Conservation (phyloP, 495 filamentous ascomycete species). For the Daldinia loculata region DNA sequence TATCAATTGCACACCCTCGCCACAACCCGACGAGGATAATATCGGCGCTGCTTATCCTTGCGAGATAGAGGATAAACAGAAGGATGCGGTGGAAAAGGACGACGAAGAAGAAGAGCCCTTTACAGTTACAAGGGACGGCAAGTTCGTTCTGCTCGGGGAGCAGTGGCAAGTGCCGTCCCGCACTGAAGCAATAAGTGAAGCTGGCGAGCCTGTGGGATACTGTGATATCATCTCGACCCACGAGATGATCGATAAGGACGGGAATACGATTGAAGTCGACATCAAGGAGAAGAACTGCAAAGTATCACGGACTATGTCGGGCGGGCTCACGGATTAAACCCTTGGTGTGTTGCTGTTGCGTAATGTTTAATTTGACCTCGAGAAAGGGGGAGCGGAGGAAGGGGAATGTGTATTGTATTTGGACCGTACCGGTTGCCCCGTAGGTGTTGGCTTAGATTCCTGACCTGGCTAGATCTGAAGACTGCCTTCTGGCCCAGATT, state of each 20-base stretch:
- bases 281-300: neutral
- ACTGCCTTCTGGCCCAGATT: neutral
- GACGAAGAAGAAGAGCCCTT: neutral
- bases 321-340: neutral
- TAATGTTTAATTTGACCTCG: neutral
- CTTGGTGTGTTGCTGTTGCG: neutral
- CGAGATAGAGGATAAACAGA: neutral
- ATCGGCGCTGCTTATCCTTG: neutral
- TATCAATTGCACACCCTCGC: neutral
- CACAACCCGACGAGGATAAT: neutral
- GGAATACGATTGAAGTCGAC: neutral
- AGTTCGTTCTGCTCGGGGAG: neutral
- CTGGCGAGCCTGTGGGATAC: neutral
- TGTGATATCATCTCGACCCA: neutral
- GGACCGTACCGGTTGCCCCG: neutral
- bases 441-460: neutral
- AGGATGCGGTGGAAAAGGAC: too few relatives aligned
- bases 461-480: neutral
- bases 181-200: neutral
- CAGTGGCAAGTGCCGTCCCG: slow-evolving; percentile 12
- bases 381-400: neutral
- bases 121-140: neutral
- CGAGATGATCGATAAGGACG: neutral
- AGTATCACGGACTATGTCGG: slow-evolving; percentile 1
- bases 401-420: neutral